Base-by-base conservation (phyloP, 108 stramenopile species). In the Cafeteria roenbergensis region DNA sequence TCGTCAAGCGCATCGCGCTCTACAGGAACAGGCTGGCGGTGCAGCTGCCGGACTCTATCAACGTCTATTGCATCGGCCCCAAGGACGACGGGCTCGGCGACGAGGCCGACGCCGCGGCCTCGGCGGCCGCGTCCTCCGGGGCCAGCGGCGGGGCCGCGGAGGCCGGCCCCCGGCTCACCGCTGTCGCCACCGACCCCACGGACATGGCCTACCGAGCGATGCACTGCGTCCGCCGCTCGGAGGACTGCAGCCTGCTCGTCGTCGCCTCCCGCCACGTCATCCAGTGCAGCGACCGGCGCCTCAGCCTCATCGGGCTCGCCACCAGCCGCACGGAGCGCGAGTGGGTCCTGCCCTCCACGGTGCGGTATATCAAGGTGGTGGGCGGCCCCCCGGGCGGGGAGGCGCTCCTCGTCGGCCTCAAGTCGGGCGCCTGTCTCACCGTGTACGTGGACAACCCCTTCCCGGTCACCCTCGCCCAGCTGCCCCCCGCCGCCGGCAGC, bases 361-460 rank as follows among this genome's bases (percentile, higher is more conserved):
- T 83, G 28, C 34, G 73, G 28, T 72, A 62, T 36, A 68, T 79
- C 32, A 74, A 70, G 37, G 76, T 79, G 0, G 69, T 71, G 27
- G 83, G 83, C 25, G 83, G 83, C 8, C 75, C 71, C 27, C 62
- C 73, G 0, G 81, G 83, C 0, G 55, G 42, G 17, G 82, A 82
- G 66, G 78, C 73, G 1, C 53, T 83, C 31, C 66, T 84, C 14
- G 72, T 86, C 0, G 83, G 84, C 9, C 68, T 83, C 21, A 50
- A 74, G 30, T 54, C 68, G 63, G 85, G 85, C 28, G 35, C 53
- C 22, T 70, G 80, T 14, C 51, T 72, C 24, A 73, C 76, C 36
- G 55, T 84, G 21, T 80, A 75, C 59, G 66, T 83, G 28, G 67
- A 81, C 60, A 82, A 84, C 53, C 62, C 80, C 31, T 86, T 84